These are phyloP conservation scores for Candida sanyaensis DNA, from an alignment of 1,139 yeast species.

Conservation along the genomic window DNA sequence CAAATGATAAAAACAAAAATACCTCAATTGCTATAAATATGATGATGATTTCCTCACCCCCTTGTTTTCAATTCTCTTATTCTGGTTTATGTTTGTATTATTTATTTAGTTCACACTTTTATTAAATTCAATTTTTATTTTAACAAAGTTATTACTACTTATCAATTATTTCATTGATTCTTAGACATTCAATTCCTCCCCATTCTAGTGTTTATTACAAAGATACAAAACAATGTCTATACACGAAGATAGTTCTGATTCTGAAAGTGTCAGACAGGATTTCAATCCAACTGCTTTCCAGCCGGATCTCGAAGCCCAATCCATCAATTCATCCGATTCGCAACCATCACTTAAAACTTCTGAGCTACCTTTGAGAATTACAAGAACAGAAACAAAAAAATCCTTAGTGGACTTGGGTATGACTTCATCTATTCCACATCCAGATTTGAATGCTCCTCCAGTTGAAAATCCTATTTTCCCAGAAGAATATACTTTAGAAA, in stretches of 20 bases:
- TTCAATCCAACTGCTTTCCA: constrained; percentile 7
- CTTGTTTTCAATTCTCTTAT: not conserved
- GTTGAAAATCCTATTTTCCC: constrained; percentile 75
- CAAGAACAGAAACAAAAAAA: constrained; percentile 67
- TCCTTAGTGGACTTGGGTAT: constrained; percentile 67
- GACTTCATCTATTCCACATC: constrained; percentile 49
- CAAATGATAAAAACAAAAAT: not conserved
- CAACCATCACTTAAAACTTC: not conserved
- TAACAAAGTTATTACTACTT: no score
- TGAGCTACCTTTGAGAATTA: constrained; percentile 13
- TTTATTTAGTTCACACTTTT: no score
- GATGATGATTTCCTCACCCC: not conserved
- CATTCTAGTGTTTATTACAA: not conserved
- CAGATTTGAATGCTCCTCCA: constrained; percentile 65
- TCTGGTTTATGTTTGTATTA: not conserved
- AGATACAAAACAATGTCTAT: not conserved
- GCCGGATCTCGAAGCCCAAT: constrained; percentile 6
- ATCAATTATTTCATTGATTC: no score
- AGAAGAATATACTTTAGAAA: constrained; percentile 86
- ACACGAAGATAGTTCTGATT: constrained; percentile 7
- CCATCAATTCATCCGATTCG: constrained; percentile 7
- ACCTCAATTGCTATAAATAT: constrained; percentile 4
- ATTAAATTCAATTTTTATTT: no score
- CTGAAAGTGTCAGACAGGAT: constrained; percentile 7
- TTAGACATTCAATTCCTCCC: not conserved